A percentile compares a stretch with the other conserved stretches of the same genome.
These are phyloP conservation scores for Murraya paniculata DNA, from an alignment of 345 rosid species.

Conservation along the genomic window DNA sequence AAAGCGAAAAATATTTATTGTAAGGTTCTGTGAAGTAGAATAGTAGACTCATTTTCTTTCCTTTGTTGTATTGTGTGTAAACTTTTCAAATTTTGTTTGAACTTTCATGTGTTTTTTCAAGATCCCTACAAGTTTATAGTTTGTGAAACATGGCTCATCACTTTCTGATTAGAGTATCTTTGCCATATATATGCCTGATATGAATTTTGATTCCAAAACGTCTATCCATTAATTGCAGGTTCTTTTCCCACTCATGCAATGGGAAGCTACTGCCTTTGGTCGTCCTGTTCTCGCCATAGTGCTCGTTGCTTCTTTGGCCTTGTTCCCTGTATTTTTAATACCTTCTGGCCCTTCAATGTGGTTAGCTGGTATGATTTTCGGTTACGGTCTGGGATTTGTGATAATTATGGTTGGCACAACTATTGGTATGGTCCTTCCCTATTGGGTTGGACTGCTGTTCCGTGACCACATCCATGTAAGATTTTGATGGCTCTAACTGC, in stretches of 20 bases:
- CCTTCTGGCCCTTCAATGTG: slow-evolving; percentile 99
- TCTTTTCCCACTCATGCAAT: slow-evolving; percentile 76
- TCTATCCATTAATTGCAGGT: slow-evolving; percentile 42
- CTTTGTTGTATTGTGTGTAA: background rate
- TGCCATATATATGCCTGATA: background rate
- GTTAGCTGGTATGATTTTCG: slow-evolving; percentile 98
- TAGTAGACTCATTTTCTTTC: background rate
- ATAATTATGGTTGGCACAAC: slow-evolving; percentile 98
- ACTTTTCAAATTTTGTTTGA: background rate
- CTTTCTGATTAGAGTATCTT: background rate
- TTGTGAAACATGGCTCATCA: background rate
- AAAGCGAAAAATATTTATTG: background rate
- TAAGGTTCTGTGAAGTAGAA: background rate
- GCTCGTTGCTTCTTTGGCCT: slow-evolving; percentile 79
- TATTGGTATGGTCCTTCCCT: slow-evolving; percentile 87
- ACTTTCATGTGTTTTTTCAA: background rate
- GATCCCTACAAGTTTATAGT: background rate
- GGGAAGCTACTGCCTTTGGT: slow-evolving; percentile 99
- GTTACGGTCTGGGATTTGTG: slow-evolving; percentile 85
- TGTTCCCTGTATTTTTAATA: slow-evolving; percentile 88
- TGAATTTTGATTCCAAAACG: background rate
- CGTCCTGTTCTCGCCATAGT: slow-evolving; percentile 90
- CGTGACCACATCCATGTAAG: slow-evolving; percentile 92
- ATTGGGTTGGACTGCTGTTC: slow-evolving; percentile 69
- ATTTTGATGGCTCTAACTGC: slow-evolving; percentile 1